Evolutionary conservation across 2,329 filamentous ascomycete species (phyloP).

Genomic region (Mollisia scopiformis): DNA sequence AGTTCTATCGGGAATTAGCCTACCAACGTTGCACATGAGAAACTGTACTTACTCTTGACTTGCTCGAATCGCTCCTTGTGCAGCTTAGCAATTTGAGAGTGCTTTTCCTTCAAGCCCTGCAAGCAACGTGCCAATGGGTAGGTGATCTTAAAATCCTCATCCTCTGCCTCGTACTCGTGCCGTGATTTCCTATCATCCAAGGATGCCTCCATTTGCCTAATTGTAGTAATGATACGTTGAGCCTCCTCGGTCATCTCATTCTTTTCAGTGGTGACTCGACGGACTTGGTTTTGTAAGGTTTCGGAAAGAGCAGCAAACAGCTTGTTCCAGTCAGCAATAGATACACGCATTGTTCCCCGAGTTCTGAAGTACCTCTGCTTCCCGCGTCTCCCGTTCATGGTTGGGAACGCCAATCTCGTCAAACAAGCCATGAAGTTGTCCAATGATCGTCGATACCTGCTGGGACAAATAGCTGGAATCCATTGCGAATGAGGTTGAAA

Average conservation of each 20-base stretch:
- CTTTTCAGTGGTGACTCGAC: constrained; percentile 84
- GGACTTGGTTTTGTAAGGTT: constrained; percentile 87
- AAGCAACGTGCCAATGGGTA: constrained; percentile 84
- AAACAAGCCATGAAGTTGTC: constrained; percentile 90
- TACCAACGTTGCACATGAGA: background rate
- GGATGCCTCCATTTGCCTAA: constrained; percentile 91
- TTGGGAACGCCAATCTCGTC: constrained; percentile 96
- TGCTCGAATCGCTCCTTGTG: constrained; percentile 94
- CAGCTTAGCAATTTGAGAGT: constrained; percentile 75
- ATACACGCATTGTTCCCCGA: constrained; percentile 16
- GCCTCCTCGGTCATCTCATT: constrained; percentile 89
- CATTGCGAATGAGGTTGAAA: constrained; percentile 52
- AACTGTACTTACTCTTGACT: constrained; percentile 74
- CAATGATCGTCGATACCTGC: constrained; percentile 93
- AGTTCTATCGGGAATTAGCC: constrained; percentile 65
- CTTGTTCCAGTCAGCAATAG: constrained; percentile 48
- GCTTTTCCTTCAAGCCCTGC: constrained; percentile 81
- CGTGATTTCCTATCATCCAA: constrained; percentile 75
- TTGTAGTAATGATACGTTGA: constrained; percentile 79
- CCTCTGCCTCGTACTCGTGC: constrained; percentile 65
- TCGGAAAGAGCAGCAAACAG: constrained; percentile 91
- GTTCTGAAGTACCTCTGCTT: constrained; percentile 74
- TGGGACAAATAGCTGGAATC: constrained; percentile 92
- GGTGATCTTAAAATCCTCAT: constrained; percentile 74
- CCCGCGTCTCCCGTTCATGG: constrained; percentile 88